Conservation (phyloP, 768 basidiomycete species). For the Clathrus columnatus region DNA sequence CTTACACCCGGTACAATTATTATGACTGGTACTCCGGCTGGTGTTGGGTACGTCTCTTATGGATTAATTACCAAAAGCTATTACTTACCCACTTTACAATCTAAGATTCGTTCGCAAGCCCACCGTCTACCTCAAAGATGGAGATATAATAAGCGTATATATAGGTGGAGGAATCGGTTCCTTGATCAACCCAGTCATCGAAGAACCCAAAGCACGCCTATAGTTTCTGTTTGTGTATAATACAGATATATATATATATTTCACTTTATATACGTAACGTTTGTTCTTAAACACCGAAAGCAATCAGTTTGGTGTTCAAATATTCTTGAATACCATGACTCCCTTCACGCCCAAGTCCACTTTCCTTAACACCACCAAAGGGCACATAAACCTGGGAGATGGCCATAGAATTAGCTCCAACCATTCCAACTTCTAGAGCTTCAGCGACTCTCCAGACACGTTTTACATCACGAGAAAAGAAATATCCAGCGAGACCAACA, state of each 20-base stretch:
- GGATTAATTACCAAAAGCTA: no score
- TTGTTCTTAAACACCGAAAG: conserved; percentile 59
- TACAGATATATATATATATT: background rate
- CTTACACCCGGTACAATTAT: conserved; percentile 76
- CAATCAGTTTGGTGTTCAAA: conserved; percentile 71
- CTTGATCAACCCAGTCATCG: conserved; percentile 67
- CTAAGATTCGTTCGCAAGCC: conserved; percentile 75
- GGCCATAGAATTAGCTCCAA: conserved; percentile 73
- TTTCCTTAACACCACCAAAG: conserved; percentile 89
- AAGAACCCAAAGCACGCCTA: conserved; percentile 37
- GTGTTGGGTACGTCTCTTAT: conserved; percentile 3
- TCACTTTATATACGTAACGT: background rate
- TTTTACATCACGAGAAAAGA: conserved; percentile 81
- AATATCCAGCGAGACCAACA: conserved; percentile 89
- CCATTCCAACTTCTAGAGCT: conserved; percentile 89
- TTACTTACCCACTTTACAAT: conserved; percentile 57
- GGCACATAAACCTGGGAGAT: conserved; percentile 76
- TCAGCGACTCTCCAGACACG: conserved; percentile 93
- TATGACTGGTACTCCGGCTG: conserved; percentile 41
- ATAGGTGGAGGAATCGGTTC: conserved; percentile 71
- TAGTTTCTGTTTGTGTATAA: background rate
- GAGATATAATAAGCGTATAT: conserved; percentile 63
- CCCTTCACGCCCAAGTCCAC: conserved; percentile 82
- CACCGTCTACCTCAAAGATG: conserved; percentile 58
- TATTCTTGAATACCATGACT: conserved; percentile 85